Base-by-base conservation (phyloP, 441 rosid genomes). In the Biscutella auriculata region DNA sequence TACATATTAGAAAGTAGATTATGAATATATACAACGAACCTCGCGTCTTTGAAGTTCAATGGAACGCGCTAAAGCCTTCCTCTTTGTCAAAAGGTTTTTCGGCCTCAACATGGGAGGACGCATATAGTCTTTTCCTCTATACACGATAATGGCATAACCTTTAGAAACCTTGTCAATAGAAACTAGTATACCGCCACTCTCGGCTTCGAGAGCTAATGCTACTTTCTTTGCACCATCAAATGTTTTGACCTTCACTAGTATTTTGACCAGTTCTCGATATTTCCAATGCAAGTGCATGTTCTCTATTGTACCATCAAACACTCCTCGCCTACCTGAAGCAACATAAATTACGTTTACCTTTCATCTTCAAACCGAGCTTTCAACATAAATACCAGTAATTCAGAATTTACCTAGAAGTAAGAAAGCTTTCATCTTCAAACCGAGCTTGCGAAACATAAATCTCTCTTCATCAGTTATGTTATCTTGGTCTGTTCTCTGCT, bases 31-130 rank as follows among this genome's bases (percentile, higher is more conserved):
- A 9, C 12, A 51, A 16, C 17, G 0, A 57, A 69, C 73, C 73
- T 69, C 66, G n/a, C 61, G 66, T 40, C 73, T 63, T 69, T 69
- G 73, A 29, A 69, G 87, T 80, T 88, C 97, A 57, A 88, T 78
- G 57, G 95, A 92, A 60, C 97, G 95, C 9, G 97, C 97, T 79
- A 92, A 74, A 69, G 98, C 98, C 67, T 82, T 92, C 73, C 97
- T 79, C 79, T 92, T 92, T 28, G 97, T 84, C 73, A 92, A 77
- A 63, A 92, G 96, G 77, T 86, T 88, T 72, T 55, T 78, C 6
- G 98, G 95, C 74, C 97, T 86, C 67, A 88, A 64, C 59, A 71
- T 74, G 54, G 94, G 72, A 58, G 98, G 97, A 27, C 95, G 84
- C 66, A 71, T 74, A 66, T 88, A 92, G 59, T 86, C 85, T 56